Conservation (phyloP, 768 basidiomycete species). For the Calocera viscosa region DNA sequence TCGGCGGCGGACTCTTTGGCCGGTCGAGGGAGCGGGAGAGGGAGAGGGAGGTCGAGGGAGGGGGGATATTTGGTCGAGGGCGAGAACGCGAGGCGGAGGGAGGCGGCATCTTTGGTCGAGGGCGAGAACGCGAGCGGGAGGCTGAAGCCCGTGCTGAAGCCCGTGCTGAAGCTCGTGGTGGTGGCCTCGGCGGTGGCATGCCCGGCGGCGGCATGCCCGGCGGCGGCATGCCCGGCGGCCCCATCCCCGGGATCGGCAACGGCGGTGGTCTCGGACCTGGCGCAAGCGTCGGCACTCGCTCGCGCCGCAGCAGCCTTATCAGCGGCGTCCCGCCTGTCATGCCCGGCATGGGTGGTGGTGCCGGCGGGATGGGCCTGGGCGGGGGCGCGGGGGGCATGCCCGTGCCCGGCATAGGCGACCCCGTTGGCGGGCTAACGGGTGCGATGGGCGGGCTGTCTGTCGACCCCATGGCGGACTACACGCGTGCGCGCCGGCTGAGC, state of each 20-base stretch:
- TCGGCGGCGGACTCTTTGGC: conserved; percentile 5
- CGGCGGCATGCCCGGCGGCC: no score
- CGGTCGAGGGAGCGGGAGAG: conserved; percentile 34
- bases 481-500: conserved; percentile 2
- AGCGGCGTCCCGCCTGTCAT: neutral
- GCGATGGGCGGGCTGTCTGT: neutral
- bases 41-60: neutral
- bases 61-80: neutral
- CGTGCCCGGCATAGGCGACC: neutral
- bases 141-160: neutral
- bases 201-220: no score
- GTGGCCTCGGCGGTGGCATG: neutral
- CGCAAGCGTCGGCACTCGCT: neutral
- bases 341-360: neutral
- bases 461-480: conserved; percentile 21
- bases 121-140: neutral
- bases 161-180: neutral
- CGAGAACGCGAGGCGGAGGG: neutral
- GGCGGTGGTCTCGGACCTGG: neutral
- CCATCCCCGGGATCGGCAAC: neutral
- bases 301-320: neutral
- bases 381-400: neutral
- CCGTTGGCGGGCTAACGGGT: neutral
- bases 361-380: neutral
- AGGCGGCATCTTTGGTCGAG: no score